Evolutionary conservation across 2,329 filamentous ascomycete genomes (phyloP).

Genomic region (Lasiodiplodia citricola): DNA sequence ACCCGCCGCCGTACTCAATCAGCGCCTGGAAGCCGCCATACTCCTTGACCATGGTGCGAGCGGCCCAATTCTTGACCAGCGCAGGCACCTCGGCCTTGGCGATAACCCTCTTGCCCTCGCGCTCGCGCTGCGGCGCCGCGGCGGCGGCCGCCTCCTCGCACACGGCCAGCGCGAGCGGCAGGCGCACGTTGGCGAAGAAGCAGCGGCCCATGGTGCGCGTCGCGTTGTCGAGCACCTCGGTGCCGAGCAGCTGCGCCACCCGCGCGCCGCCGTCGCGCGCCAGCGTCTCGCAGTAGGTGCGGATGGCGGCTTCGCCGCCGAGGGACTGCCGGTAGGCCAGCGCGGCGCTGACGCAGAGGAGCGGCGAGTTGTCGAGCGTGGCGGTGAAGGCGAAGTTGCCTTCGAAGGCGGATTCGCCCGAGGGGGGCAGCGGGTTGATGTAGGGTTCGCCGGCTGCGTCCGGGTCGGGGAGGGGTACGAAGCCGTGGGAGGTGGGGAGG

Average conservation of each 20-base stretch:
- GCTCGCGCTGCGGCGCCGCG: conserved; percentile 29
- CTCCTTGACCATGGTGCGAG: conserved; percentile 49
- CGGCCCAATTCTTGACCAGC: conserved; percentile 49
- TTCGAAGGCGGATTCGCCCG: conserved; percentile 66
- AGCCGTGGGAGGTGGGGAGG: conserved; percentile 82
- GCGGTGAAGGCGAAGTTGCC: conserved; percentile 77
- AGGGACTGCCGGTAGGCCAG: conserved; percentile 73
- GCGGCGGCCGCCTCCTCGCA: conserved; percentile 29
- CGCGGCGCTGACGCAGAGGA: conserved; percentile 72
- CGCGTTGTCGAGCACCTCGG: conserved; percentile 72
- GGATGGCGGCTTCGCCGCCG: conserved; percentile 75
- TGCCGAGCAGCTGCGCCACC: conserved; percentile 69
- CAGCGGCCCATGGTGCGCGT: conserved; percentile 68
- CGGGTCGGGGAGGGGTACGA: conserved; percentile 54
- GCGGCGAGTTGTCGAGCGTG: conserved; percentile 75
- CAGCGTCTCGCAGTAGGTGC: conserved; percentile 66
- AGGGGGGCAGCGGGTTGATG: conserved; percentile 49
- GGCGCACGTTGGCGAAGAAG: conserved; percentile 72
- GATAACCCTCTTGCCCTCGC: conserved; percentile 32
- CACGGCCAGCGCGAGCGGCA: conserved; percentile 64
- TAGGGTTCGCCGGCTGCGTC: conserved; percentile 25
- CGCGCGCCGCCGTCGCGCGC: conserved; percentile 67
- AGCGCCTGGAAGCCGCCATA: conserved; percentile 77
- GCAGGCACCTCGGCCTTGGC: conserved; percentile 31
- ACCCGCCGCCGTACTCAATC: conserved; percentile 63